These are phyloP conservation scores for Cenchrus americanus DNA, from an alignment of 176 grass and related monocot species.

Conservation along the genomic window DNA sequence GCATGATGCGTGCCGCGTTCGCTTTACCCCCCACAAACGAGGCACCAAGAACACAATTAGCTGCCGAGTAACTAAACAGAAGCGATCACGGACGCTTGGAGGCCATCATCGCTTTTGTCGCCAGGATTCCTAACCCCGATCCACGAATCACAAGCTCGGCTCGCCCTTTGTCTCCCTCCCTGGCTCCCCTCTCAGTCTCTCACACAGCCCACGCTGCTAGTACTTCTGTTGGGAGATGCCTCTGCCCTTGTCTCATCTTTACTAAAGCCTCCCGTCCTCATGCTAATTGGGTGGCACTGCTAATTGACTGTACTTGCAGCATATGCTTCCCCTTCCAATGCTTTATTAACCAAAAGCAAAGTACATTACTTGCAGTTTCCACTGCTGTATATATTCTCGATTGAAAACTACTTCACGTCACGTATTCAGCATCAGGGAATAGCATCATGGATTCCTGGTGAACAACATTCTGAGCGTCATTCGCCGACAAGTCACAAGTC, in stretches of 20 bases:
- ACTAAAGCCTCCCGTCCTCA: background rate
- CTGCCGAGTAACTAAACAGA: background rate
- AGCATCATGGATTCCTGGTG: too few relatives aligned
- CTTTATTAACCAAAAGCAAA: background rate
- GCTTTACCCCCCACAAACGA: background rate
- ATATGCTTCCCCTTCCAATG: too few relatives aligned
- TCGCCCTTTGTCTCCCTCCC: background rate
- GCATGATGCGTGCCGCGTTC: background rate
- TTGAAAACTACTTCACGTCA: too few relatives aligned
- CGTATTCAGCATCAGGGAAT: too few relatives aligned
- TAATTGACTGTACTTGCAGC: background rate
- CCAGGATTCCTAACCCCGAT: constrained; percentile 18
- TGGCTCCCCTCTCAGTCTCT: background rate
- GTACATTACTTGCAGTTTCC: background rate
- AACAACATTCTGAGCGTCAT: too few relatives aligned
- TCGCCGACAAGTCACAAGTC: too few relatives aligned
- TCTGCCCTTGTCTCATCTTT: constrained; percentile 2
- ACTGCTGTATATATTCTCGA: background rate
- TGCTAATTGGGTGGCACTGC: background rate
- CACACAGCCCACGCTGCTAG: background rate
- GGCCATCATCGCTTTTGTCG: background rate
- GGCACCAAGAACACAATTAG: background rate
- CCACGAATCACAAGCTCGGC: background rate
- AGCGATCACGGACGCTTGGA: constrained; percentile 2
- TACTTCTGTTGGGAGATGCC: too few relatives aligned